These are phyloP conservation scores for Amaranthus palmeri DNA, from an alignment of 148 eudicot genomes.

Conservation along the genomic window DNA sequence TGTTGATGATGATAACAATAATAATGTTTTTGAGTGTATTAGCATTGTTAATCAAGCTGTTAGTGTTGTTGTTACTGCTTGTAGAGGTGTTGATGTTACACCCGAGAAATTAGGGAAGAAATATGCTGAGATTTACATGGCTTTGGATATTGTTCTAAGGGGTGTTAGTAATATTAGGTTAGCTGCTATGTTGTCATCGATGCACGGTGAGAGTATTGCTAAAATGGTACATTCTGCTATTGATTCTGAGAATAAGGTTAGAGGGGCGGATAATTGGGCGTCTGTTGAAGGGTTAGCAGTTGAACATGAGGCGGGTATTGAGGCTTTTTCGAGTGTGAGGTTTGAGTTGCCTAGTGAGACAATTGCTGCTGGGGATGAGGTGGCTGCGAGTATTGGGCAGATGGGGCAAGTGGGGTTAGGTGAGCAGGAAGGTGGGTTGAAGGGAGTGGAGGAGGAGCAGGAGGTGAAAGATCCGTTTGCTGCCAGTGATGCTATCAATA, in stretches of 20 bases:
- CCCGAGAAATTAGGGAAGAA: slow-evolving; percentile 78
- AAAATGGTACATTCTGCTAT: slow-evolving; percentile 92
- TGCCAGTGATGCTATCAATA: slow-evolving; percentile 67
- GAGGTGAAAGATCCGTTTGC: slow-evolving; percentile 86
- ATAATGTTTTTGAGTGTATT: slow-evolving; percentile 80
- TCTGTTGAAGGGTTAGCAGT: slow-evolving; percentile 41
- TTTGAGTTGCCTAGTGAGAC: slow-evolving; percentile 87
- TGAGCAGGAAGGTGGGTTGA: slow-evolving; percentile 42
- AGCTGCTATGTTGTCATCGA: slow-evolving; percentile 73
- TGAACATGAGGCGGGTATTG: slow-evolving; percentile 68
- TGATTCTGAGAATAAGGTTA: slow-evolving; percentile 68
- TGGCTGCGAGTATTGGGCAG: slow-evolving; percentile 40
- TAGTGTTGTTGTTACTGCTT: slow-evolving; percentile 68
- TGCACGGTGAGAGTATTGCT: slow-evolving; percentile 87
- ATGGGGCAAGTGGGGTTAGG: slow-evolving; percentile 34
- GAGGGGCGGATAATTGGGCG: slow-evolving; percentile 90
- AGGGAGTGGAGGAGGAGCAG: slow-evolving; percentile 42
- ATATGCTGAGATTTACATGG: slow-evolving; percentile 90
- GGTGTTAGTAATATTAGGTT: slow-evolving; percentile 86
- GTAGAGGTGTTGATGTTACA: slow-evolving; percentile 77
- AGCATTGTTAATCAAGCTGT: slow-evolving; percentile 85
- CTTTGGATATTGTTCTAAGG: slow-evolving; percentile 81
- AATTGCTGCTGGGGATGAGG: slow-evolving; percentile 79
- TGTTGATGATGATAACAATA: slow-evolving; percentile 45
- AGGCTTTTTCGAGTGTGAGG: slow-evolving; percentile 47